Evolutionary conservation across 352 stramenopile genomes (phyloP), one percentile per base, ranked within the genome.

Genomic region (Pythium folliculosum): DNA sequence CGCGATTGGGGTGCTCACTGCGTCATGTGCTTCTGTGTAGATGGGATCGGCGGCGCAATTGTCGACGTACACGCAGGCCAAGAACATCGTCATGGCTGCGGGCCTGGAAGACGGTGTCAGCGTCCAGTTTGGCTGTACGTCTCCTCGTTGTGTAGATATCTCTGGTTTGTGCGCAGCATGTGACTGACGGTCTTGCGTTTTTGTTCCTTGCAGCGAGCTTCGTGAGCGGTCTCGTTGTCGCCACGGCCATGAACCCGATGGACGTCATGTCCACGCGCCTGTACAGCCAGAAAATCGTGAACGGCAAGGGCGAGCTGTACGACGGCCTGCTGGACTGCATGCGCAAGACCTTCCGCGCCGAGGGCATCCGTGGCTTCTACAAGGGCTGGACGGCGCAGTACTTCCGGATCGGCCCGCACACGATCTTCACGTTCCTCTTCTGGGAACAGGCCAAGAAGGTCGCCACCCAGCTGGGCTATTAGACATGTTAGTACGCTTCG

Each of bases 341-440:
- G 49, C 32, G 54, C 48, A 94, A 96, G 76, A 96, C 88, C 7
- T 85, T 88, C 72, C 82, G 86, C 21, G 78, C 77, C 30, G 88
- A 96, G 60, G 88, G 88, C 14, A 77, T 96, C 52, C 70, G 78
- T 2, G 88, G 86, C 16, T 93, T 96, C 62, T 94, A 91, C 81
- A 96, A 96, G 73, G 88, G 88, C 59, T 96, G 88, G 88, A 74
- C 82, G 19, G 88, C 88, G 49, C 86, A 96, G 63, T 96, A 94
- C 79, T 88, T 96, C 64, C 88, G 88, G 23, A 78, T 96, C 60
- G 88, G 86, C 9, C 88, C 88, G 5, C 88, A 96, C 74, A 96
- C 88, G 4, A 75, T 96, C 53, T 93, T 92, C 57, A 96, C 88
- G 19, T 93, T 96, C 63, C 65, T 96, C 43, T 91, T 96, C 38